Conservation (phyloP, 1,139 yeast genomes). For the Suhomyces yuchorum region DNA sequence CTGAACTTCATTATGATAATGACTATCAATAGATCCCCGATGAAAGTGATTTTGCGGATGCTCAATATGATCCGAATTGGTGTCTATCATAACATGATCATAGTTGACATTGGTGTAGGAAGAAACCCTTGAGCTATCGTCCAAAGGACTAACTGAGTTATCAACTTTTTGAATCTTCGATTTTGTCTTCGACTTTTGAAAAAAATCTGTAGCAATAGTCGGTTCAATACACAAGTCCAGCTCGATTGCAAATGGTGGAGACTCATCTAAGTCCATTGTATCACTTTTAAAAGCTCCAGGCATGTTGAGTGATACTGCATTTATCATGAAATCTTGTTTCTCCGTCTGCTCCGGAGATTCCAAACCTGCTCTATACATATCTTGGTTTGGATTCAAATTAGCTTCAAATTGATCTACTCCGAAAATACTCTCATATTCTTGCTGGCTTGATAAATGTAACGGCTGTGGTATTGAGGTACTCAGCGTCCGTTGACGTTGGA, state of each 20-base stretch:
- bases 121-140: constrained; percentile 17
- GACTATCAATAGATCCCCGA: constrained; percentile 18
- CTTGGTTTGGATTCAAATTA: constrained; percentile 8
- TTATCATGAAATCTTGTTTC: constrained; percentile 8
- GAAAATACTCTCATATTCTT: constrained; percentile 12
- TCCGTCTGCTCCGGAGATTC: constrained; percentile 9
- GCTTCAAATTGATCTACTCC: constrained; percentile 13
- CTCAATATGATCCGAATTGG: background rate
- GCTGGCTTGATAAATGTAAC: constrained; percentile 9
- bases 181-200: constrained; percentile 2
- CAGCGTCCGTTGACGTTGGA: constrained; percentile 1
- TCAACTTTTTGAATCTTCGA: constrained; percentile 8
- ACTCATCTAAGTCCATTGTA: constrained; percentile 42
- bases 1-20: constrained; percentile 11
- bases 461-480: constrained; percentile 5
- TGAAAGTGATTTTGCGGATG: constrained; percentile 2
- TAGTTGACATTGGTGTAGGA: constrained; percentile 13
- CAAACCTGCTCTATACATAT: constrained; percentile 6
- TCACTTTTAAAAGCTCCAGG: constrained; percentile 39
- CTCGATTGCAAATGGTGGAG: constrained; percentile 44
- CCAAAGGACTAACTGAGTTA: constrained; percentile 13
- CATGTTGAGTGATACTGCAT: constrained; percentile 24
- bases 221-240: constrained; percentile 26
- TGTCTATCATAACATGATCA: constrained; percentile 6
- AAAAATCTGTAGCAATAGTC: background rate